Percentiles rank a stretch among this genome's conserved stretches.
Conservation (phyloP, 2,329 filamentous ascomycete genomes). For the Aspergillus carbonarius region DNA sequence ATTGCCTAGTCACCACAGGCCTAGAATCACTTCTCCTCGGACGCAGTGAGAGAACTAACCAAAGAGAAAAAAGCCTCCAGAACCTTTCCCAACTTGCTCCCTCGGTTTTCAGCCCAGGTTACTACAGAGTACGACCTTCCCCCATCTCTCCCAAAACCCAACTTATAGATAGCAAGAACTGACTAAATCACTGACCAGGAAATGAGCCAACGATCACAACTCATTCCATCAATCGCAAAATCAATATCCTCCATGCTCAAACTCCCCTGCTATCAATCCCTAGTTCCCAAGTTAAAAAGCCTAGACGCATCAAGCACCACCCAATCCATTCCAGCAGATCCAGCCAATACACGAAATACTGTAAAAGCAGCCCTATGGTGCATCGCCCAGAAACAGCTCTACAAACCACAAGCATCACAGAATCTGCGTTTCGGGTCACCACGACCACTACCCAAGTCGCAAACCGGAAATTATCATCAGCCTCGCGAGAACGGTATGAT, state of each 20-base stretch:
- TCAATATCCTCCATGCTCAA: conserved; percentile 34
- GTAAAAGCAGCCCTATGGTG: conserved; percentile 35
- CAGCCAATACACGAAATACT: conserved; percentile 14
- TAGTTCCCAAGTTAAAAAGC: conserved; percentile 16
- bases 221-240: conserved; percentile 37
- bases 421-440: conserved; percentile 4
- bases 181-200: conserved; percentile 23
- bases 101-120: conserved; percentile 30
- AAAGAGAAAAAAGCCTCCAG: conserved; percentile 7
- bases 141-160: not conserved
- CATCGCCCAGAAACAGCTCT: conserved; percentile 30
- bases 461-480: not conserved
- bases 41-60: not conserved
- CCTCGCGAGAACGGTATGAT: conserved; percentile 2
- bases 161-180: not conserved
- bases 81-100: conserved; percentile 29
- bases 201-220: conserved; percentile 35
- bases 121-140: conserved; percentile 30
- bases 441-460: not conserved
- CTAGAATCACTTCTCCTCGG: conserved; percentile 17
- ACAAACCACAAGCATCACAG: conserved; percentile 15
- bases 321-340: not conserved
- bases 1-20: conserved; percentile 27
- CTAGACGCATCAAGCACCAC: conserved; percentile 6
- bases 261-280: conserved; percentile 13